Evolutionary conservation across 495 filamentous ascomycete species (phyloP).

Genomic region (Aspergillus mulundensis): DNA sequence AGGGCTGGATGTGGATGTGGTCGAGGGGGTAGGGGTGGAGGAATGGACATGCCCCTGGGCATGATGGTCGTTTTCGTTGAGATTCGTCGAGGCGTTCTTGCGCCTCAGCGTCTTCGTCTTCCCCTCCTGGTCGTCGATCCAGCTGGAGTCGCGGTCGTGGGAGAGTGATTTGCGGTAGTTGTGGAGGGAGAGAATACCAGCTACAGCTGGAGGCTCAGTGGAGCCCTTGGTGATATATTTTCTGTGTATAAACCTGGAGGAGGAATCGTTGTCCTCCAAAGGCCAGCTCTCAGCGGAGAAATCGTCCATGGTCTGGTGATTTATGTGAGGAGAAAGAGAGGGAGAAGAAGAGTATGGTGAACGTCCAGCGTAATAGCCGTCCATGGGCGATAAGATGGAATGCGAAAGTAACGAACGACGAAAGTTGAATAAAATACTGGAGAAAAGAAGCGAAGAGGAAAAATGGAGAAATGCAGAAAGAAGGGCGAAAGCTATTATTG

Average conservation of each 20-base stretch:
- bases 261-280: no score
- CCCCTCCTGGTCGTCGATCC: slow-evolving; percentile 16
- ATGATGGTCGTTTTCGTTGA: slow-evolving; percentile 23
- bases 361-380: not conserved
- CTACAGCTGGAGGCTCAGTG: slow-evolving; percentile 3
- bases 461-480: not conserved
- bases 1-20: slow-evolving; percentile 36
- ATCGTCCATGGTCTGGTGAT: no score
- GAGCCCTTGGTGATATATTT: not conserved
- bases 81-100: slow-evolving; percentile 34
- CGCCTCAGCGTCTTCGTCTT: slow-evolving; percentile 34
- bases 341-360: slow-evolving; percentile 5
- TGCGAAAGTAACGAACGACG: not conserved
- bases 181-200: slow-evolving; percentile 21
- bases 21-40: slow-evolving; percentile 24
- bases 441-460: not conserved
- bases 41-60: slow-evolving; percentile 9
- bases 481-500: not conserved
- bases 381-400: slow-evolving; percentile 5
- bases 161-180: slow-evolving; percentile 27
- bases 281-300: no score
- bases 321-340: not conserved
- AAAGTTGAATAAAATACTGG: no score
- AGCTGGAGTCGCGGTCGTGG: not conserved
- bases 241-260: no score